A percentile compares a stretch with the other conserved stretches of the same genome.
These are phyloP conservation scores for Thalassiosira hispida DNA, from an alignment of 352 stramenopile genomes.

Conservation along the genomic window DNA sequence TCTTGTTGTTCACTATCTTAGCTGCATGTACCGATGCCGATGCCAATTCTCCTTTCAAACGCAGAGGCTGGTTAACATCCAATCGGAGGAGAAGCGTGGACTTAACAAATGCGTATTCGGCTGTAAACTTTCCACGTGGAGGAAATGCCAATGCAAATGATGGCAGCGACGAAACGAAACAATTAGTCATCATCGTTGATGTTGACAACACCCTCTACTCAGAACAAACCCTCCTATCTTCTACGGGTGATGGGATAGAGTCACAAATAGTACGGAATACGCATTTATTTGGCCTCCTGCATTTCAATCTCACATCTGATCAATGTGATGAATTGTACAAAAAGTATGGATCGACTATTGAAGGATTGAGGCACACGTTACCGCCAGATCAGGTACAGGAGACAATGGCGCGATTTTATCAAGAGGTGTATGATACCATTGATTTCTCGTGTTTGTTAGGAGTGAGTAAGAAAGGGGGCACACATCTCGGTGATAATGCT, in stretches of 20 bases:
- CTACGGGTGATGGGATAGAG: constrained; percentile 62
- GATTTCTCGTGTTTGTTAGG: constrained; percentile 64
- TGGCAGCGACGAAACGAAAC: constrained; percentile 10
- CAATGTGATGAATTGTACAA: constrained; percentile 79
- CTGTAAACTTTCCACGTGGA: constrained; percentile 1
- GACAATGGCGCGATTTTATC: constrained; percentile 65
- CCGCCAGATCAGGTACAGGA: constrained; percentile 36
- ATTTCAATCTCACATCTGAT: constrained; percentile 71
- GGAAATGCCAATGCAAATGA: background rate
- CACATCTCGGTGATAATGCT: constrained; percentile 1
- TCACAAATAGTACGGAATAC: constrained; percentile 84
- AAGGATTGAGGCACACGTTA: constrained; percentile 72
- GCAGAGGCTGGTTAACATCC: background rate
- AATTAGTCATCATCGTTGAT: constrained; percentile 81
- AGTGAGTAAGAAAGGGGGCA: constrained; percentile 11
- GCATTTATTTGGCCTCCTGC: constrained; percentile 73
- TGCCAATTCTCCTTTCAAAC: background rate
- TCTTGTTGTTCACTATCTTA: constrained; percentile 4
- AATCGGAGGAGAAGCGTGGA: background rate
- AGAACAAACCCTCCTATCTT: constrained; percentile 46
- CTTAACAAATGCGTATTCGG: background rate
- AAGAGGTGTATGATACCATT: constrained; percentile 74
- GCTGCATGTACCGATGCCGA: background rate
- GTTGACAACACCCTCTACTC: constrained; percentile 87
- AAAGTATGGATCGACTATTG: constrained; percentile 81